Conservation (phyloP, 2,329 filamentous ascomycete species). For the Stemphylium vesicarium region DNA sequence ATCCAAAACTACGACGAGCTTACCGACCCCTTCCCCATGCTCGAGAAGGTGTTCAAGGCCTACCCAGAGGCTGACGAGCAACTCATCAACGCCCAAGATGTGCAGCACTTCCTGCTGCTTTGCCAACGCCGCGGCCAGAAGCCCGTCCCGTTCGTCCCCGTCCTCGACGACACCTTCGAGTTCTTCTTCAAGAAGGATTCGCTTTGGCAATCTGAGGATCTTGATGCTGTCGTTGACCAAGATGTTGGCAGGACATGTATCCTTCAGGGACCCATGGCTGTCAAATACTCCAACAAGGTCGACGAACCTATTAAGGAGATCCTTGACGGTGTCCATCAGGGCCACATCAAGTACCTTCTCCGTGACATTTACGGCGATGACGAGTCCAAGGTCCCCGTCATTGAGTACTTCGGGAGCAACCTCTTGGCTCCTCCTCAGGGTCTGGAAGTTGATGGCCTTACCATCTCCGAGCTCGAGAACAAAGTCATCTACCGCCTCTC, state of each 20-base stretch:
- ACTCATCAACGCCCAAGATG: constrained; percentile 97
- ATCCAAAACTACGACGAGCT: constrained; percentile 92
- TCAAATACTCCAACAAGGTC: constrained; percentile 84
- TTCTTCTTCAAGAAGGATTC: constrained; percentile 99
- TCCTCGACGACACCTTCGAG: constrained; percentile 96
- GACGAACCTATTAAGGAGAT: constrained; percentile 97
- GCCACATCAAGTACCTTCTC: constrained; percentile 81
- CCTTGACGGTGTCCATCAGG: constrained; percentile 85
- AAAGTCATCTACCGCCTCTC: constrained; percentile 88
- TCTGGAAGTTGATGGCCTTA: constrained; percentile 81
- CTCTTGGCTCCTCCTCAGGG: constrained; percentile 71
- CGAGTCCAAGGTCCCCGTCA: constrained; percentile 75
- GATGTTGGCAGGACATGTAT: constrained; percentile 97
- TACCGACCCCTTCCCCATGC: constrained; percentile 76
- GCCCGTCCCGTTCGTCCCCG: constrained; percentile 92
- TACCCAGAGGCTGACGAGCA: constrained; percentile 89
- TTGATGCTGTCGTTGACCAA: constrained; percentile 93
- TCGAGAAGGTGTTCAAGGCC: constrained; percentile 78
- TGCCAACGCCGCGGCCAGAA: constrained; percentile 94
- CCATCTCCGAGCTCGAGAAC: constrained; percentile 76
- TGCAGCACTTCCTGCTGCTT: constrained; percentile 93
- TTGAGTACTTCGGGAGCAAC: constrained; percentile 96
- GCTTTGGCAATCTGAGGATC: constrained; percentile 97
- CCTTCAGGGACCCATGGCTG: constrained; percentile 91
- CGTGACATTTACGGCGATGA: constrained; percentile 80